Conservation (phyloP, 768 basidiomycete species). For the Krasilnikovozyma curviuscula region DNA sequence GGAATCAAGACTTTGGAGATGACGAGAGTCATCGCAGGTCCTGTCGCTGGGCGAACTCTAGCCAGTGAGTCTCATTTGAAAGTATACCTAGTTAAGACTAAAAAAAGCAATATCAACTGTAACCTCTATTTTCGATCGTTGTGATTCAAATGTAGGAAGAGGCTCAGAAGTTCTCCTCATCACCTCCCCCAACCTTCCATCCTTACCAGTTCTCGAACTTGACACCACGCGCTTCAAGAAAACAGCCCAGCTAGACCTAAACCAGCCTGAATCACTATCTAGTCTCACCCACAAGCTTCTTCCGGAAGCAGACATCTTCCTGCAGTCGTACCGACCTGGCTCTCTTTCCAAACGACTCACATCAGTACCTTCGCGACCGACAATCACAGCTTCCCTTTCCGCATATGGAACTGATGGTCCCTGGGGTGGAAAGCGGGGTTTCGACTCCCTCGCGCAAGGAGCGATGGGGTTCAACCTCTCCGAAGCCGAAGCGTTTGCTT, state of each 20-base stretch:
- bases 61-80: slow-evolving; percentile 30
- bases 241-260: slow-evolving; percentile 42
- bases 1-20: slow-evolving; percentile 41
- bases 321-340: slow-evolving; percentile 38
- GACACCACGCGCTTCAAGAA: slow-evolving; percentile 48
- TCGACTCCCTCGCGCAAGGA: slow-evolving; percentile 47
- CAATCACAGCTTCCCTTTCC: slow-evolving; percentile 33
- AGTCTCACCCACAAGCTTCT: slow-evolving; percentile 27
- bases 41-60: slow-evolving; percentile 38
- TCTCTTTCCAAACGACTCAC: slow-evolving; percentile 33
- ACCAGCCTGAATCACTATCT: slow-evolving; percentile 20
- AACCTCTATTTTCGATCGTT: background rate
- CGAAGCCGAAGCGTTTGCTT: slow-evolving; percentile 35
- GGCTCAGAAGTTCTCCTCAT: slow-evolving; percentile 17
- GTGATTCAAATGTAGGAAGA: background rate
- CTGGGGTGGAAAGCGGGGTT: slow-evolving; percentile 39
- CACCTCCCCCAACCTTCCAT: slow-evolving; percentile 39
- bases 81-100: background rate
- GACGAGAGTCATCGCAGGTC: slow-evolving; percentile 41
- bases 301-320: slow-evolving; percentile 36
- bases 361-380: slow-evolving; percentile 27
- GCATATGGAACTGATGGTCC: slow-evolving; percentile 44
- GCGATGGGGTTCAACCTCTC: slow-evolving; percentile 42
- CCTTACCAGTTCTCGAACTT: slow-evolving; percentile 35
- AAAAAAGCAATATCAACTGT: no score